phyloP scores from a whole-genome alignment of 1,284 basidiomycete genomes.

The Thelephora terrestris region DNA sequence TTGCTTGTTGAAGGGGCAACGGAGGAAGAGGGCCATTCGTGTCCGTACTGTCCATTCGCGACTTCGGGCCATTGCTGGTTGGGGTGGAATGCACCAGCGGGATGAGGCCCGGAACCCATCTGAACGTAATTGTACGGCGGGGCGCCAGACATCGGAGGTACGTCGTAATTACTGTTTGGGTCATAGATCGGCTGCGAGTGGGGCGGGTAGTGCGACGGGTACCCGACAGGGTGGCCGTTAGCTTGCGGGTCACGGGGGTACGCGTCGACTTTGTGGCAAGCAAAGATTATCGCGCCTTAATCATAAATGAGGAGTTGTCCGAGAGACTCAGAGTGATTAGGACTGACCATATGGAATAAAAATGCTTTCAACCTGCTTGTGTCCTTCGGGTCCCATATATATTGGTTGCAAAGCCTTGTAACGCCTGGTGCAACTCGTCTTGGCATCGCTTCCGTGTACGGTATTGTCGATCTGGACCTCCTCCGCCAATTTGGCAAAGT shows the following conservation, averaged over 20 bases:
- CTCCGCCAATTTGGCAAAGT: conserved; percentile 75
- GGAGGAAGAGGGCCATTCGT: conserved; percentile 1
- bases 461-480: conserved; percentile 61
- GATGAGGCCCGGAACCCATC: neutral
- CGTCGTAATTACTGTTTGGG: conserved; percentile 26
- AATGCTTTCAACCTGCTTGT: conserved; percentile 72
- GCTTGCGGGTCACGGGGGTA: conserved; percentile 31
- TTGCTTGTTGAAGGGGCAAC: conserved; percentile 26
- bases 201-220: conserved; percentile 20
- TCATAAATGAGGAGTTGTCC: conserved; percentile 7
- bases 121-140: conserved; percentile 19
- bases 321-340: conserved; percentile 8
- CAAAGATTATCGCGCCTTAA: conserved; percentile 71
- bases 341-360: conserved; percentile 87
- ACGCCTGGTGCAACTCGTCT: conserved; percentile 89
- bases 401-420: conserved; percentile 76
- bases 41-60: neutral
- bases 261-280: conserved; percentile 63
- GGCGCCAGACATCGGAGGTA: conserved; percentile 30
- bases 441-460: conserved; percentile 53
- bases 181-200: conserved; percentile 37
- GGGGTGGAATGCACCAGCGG: neutral
- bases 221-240: conserved; percentile 14
- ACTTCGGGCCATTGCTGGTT: neutral
- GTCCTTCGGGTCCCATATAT: conserved; percentile 48